Conservation (phyloP, 75 land plant genomes). For the Chamaecyparis obtusa region DNA sequence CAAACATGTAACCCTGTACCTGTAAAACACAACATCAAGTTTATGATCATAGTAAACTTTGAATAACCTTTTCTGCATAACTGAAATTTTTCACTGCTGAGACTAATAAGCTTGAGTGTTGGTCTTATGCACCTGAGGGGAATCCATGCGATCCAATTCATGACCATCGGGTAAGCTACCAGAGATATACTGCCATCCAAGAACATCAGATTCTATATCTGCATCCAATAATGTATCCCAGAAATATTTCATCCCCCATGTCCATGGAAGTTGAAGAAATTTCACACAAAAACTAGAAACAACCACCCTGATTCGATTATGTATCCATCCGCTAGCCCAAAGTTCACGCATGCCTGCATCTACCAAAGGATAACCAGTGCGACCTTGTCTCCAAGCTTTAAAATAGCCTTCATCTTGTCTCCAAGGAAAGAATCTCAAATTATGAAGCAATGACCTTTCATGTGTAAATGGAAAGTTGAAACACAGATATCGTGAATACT, state of each 20-base stretch:
- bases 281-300: constrained; percentile 90
- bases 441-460: constrained; percentile 68
- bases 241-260: constrained; percentile 98
- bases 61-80: not conserved
- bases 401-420: constrained; percentile 51
- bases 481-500: constrained; percentile 88
- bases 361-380: constrained; percentile 88
- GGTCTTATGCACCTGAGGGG: constrained; percentile 60
- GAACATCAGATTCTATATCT: constrained; percentile 85
- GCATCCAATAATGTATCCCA: constrained; percentile 95
- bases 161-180: constrained; percentile 94
- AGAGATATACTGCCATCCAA: constrained; percentile 97
- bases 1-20: constrained; percentile 78
- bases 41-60: not conserved
- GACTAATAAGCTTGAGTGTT: not conserved
- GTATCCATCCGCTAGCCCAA: constrained; percentile 96
- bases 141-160: constrained; percentile 77
- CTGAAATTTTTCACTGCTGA: not conserved
- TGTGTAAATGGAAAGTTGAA: constrained; percentile 88
- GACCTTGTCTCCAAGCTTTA: constrained; percentile 88
- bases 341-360: constrained; percentile 97
- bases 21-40: constrained; percentile 22
- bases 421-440: constrained; percentile 77
- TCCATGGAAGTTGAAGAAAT: constrained; percentile 90
- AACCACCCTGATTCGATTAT: constrained; percentile 74